These are phyloP conservation scores for Phialophora verrucosa DNA, from an alignment of 2,329 filamentous ascomycete species.

Conservation along the genomic window DNA sequence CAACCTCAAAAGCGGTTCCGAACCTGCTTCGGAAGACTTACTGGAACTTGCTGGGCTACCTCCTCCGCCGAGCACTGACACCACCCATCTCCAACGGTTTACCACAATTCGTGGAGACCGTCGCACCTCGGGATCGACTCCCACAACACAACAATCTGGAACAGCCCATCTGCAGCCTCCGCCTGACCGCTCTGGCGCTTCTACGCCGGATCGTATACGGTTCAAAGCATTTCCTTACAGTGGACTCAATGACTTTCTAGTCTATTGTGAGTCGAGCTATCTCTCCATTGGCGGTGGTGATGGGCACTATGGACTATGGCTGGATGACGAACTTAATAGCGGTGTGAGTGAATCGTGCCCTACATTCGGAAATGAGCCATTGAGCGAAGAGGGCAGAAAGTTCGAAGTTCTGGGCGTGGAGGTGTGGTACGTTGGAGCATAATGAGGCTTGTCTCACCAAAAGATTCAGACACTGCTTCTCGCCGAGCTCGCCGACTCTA, in stretches of 20 bases:
- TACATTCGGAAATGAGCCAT: conserved; percentile 91
- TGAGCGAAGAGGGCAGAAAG: conserved; percentile 91
- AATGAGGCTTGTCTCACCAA: conserved; percentile 20
- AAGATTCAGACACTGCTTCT: not conserved
- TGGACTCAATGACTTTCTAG: conserved; percentile 94
- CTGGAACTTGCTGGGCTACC: conserved; percentile 64
- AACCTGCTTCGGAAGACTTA: conserved; percentile 45
- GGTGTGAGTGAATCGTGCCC: conserved; percentile 83
- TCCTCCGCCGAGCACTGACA: conserved; percentile 71
- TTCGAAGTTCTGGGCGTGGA: conserved; percentile 92
- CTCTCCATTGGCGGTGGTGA: conserved; percentile 87
- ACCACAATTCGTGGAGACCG: conserved; percentile 60
- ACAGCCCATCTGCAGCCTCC: conserved; percentile 37
- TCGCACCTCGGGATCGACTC: conserved; percentile 44
- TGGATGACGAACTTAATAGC: conserved; percentile 81
- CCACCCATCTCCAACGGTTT: conserved; percentile 64
- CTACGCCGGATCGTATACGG: conserved; percentile 75
- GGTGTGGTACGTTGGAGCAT: conserved; percentile 82
- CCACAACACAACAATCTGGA: conserved; percentile 39
- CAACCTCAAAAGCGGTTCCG: conserved; percentile 6
- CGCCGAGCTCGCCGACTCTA: not conserved
- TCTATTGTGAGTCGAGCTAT: conserved; percentile 85
- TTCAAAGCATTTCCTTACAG: conserved; percentile 98
- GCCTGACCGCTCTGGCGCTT: conserved; percentile 49
- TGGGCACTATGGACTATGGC: conserved; percentile 90